Evolutionary conservation across 2,329 filamentous ascomycete species (phyloP), one percentile per base, ranked within the genome.

Genomic region (Colletotrichum liriopes): DNA sequence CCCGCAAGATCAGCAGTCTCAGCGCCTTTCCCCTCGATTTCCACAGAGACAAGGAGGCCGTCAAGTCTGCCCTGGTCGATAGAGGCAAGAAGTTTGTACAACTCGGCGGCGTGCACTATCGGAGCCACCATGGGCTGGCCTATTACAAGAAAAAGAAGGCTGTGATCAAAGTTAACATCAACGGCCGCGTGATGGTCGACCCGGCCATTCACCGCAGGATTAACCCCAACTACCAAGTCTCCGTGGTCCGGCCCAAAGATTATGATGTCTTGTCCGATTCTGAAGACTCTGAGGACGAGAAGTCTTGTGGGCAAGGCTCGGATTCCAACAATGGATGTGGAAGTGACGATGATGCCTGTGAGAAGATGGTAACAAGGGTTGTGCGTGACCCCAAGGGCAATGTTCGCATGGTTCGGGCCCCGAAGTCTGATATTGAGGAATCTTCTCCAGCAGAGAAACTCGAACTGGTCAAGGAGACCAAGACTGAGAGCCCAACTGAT

Each of bases 101-200:
- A 0, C 87, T 98, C n/a, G 89, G 92, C 74, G 94, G 95, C 29
- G 93, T 95, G 81, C 92, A 96, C 76, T 97, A 96, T 84, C 93
- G 91, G 76, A 91, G 90, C 77, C 93, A 95, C 80, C 92, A 95
- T 66, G 95, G 95, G 3, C 91, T 97, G 83, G 94, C 93, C 0
- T 97, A 94, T 81, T 90, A 91, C 84, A 97, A 96, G 85, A 92
- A 93, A 81, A 94, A 94, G 84, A 92, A 92, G 77, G 85, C 87
- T 71, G 85, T 94, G 18, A 84, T 93, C 79, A 96, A 94, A 80
- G 92, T 97, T 81, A 94, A 94, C 78, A 92, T 97, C 80, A 94
- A 95, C 74, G 93, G 94, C 23, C 91, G 95, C 39, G 88, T 97
- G 74, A 98, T 98, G 94, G 87, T 98, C 32, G 95, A 98, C 78